Base-by-base conservation (phyloP, 495 filamentous ascomycete genomes). In the Neurospora sp. region DNA sequence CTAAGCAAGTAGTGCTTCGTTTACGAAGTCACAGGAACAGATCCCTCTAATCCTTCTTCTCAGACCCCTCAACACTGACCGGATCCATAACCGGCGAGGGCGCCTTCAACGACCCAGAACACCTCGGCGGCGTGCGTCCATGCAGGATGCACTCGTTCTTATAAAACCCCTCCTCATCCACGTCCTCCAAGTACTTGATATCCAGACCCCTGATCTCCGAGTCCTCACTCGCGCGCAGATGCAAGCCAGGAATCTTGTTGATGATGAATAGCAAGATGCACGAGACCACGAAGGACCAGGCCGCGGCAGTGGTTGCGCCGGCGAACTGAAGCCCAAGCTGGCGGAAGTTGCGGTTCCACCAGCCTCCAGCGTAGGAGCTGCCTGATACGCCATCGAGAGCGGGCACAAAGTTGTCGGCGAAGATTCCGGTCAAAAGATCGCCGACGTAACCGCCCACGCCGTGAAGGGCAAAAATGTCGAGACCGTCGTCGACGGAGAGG, bases 381-480 rank as follows among this genome's bases (percentile, higher is more conserved):
- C 73, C 75, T 45, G 86, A 88, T 71, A 78, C 81, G 73, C 92
- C 92, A 73, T 96, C 92, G 20, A 94, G 89, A 75, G 89, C 87
- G 12, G 91, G 91, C 69, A 78, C 72, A 5, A 72, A 71, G 59
- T 70, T 27, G 39, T 91, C 90, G 70, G 92, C 93, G 75, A 96
- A 96, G 76, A 96, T 81, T 48, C 90, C 93, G 8, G 92, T 94
- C 41, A 91, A 81, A 31, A 94, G 81, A 78, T 93, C 93, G 22
- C 92, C 93, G 44, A 93, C 88, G 37, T 93, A 80, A 70, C 93
- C 93, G 48, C 92, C 93, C 69, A 96, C 83, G 39, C 82, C 89
- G 81, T 96, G 93, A 31, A 94, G 90, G 59, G 91, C 91, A 73
- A 94, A 94, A 79, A 94, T 92, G 78, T 94, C 92, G 69, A 94